Evolutionary conservation across 108 stramenopile species (phyloP).

Genomic region (Skeletonema grethae): DNA sequence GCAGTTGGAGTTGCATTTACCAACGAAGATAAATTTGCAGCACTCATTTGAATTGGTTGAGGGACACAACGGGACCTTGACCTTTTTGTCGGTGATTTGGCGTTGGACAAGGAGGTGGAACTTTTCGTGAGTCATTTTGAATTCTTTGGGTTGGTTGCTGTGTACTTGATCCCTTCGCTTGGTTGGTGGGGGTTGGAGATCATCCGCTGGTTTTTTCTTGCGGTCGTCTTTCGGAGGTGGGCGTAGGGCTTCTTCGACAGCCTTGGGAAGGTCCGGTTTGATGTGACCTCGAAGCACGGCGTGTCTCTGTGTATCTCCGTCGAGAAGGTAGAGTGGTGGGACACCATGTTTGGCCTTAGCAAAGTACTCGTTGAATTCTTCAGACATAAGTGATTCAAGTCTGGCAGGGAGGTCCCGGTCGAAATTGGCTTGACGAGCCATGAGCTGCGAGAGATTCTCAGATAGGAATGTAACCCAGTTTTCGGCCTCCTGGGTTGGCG

Average conservation of each 20-base stretch:
- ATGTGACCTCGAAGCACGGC: not conserved
- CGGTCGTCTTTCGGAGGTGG: not conserved
- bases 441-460: not conserved
- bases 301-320: not conserved
- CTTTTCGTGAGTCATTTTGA: not conserved
- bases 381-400: slow-evolving; percentile 1
- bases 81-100: not conserved
- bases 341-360: not conserved
- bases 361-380: slow-evolving; percentile 1
- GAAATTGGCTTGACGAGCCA: not conserved
- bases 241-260: not conserved
- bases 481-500: not conserved
- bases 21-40: slow-evolving; percentile 5
- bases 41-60: not conserved
- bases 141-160: slow-evolving; percentile 12
- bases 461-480: not conserved
- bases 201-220: not conserved
- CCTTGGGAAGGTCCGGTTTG: not conserved
- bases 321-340: not conserved
- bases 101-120: not conserved
- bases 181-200: not conserved
- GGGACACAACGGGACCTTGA: slow-evolving; percentile 4
- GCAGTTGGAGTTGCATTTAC: slow-evolving; percentile 12
- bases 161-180: not conserved
- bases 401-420: slow-evolving; percentile 9